Evolutionary conservation across 2,329 filamentous ascomycete genomes (phyloP).

Genomic region (Talaromyces sp.): DNA sequence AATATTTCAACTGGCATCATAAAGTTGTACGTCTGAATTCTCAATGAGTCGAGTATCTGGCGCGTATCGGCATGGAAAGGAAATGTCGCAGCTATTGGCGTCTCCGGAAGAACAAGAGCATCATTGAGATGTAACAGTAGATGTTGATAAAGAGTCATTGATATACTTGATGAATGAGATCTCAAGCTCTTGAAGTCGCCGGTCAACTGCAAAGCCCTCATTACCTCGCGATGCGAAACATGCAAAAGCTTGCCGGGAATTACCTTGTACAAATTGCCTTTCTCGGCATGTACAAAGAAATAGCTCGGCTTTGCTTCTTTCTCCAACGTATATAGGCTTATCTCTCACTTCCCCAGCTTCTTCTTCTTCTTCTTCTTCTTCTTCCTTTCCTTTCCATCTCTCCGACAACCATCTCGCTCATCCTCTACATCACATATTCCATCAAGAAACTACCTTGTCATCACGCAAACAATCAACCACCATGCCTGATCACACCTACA

Average conservation of each 20-base stretch:
- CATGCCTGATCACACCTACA: slow-evolving; percentile 36
- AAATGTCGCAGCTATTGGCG: too few species aligned
- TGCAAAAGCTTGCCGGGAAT: background rate
- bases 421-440: slow-evolving; percentile 3
- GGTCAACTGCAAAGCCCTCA: background rate
- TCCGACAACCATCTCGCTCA: background rate
- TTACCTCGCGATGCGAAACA: background rate
- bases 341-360: background rate
- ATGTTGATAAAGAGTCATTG: too few species aligned
- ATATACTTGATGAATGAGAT: background rate
- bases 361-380: background rate
- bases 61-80: too few species aligned
- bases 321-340: background rate
- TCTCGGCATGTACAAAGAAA: slow-evolving; percentile 1
- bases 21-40: too few species aligned
- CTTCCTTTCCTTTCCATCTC: background rate
- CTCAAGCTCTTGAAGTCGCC: background rate
- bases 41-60: too few species aligned
- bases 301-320: background rate
- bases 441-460: background rate
- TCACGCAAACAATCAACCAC: background rate
- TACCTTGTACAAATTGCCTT: background rate
- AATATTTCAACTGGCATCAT: too few species aligned
- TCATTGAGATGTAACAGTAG: too few species aligned
- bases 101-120: too few species aligned